Base-by-base conservation (phyloP, 805 yeast genomes). In the Ascoidea asiatica region DNA sequence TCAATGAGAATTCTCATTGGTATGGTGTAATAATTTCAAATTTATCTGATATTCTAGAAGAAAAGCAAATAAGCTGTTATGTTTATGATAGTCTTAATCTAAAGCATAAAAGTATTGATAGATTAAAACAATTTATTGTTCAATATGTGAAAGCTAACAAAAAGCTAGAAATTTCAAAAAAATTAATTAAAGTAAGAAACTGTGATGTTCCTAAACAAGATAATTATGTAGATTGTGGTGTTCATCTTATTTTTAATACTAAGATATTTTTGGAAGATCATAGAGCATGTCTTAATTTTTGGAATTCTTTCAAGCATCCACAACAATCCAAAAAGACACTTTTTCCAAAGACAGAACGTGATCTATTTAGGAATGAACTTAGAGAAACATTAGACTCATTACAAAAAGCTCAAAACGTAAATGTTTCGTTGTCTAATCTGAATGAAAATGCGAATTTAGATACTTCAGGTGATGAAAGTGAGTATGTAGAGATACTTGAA, bases 151-250 rank as follows among this genome's bases (percentile, higher is more conserved):
- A 65, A 44, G 92, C 82, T 33, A 79, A 74, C 51, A 71, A 75
- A 51, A 62, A 61, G 1, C 48, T 80, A 7, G 67, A 63, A 0
- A 54, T 88, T 4, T 62, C 62, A 19, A 65, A 65, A 8, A 58
- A 62, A 4, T 68, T 65, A 39, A 73, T 89, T 19, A 59, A 67
- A 39, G 61, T 75, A 41, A 58, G 65, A 42, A 59, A 66, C 5
- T 77, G 79, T 4, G 56, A 65, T 4, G 92, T 87, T 0, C 95
- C 97, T 1, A 77, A 71, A 47, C 98, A 92, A 56, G 77, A 79
- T 23, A 92, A 92, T 58, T 78, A 79, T 62, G 84, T 88, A 56
- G 98, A 92, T 59, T 92, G 98, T 64, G 98, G 98, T 1, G 76
- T 92, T 19, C 96, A 85, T 62, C 84, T 90, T 1, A 80, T 92